Evolutionary conservation across 2,329 filamentous ascomycete species (phyloP), one percentile per base, ranked within the genome.

Genomic region (Curvularia verruculosa): DNA sequence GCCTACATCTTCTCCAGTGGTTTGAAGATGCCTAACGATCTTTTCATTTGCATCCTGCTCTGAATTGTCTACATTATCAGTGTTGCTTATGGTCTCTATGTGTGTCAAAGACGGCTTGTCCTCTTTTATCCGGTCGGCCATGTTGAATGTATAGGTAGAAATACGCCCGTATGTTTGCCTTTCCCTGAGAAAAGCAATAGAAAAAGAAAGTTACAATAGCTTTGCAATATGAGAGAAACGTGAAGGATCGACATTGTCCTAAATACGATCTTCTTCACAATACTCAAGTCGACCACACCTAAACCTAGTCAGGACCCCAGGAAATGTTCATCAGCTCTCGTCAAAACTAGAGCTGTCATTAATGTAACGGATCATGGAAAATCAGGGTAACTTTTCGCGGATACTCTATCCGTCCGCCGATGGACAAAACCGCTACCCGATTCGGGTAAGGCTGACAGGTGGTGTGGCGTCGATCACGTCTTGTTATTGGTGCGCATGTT

Each of bases 1-100:
- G 5, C 70, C 70, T n/a, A 73, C 64, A 18, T 71, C 69, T 47
- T 72, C 68, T 24, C 70, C 70, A 3, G 68, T 70, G 1, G 53
- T 70, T 49, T 72, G 63, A 3, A 73, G 49, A 58, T 73, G 68
- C 24, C 60, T 49, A 28, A 73, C 49, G 28, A 72, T 73, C 28
- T 70, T 64, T 48, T 73, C 70, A 41, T 73, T 70, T 8, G 67
- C 68, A 13, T 58, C 51, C 31, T 50, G 24, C 7, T 26, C 56
- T 3, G 54, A 60, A 18, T 31, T 51, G 9, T 56, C 54, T 8
- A 54, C 44, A 46, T 53, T 65, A 13, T 9, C 23, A 7, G 62
- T 57, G 12, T 41, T 23, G 19, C 63, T 55, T 31, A 70, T 58
- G 15, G 61, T 51, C 53, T 72, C 69, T 24, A 70, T 50, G 31